phyloP scores from a whole-genome alignment of 1,284 basidiomycete species.

The Coniferiporia sulphurascens region DNA sequence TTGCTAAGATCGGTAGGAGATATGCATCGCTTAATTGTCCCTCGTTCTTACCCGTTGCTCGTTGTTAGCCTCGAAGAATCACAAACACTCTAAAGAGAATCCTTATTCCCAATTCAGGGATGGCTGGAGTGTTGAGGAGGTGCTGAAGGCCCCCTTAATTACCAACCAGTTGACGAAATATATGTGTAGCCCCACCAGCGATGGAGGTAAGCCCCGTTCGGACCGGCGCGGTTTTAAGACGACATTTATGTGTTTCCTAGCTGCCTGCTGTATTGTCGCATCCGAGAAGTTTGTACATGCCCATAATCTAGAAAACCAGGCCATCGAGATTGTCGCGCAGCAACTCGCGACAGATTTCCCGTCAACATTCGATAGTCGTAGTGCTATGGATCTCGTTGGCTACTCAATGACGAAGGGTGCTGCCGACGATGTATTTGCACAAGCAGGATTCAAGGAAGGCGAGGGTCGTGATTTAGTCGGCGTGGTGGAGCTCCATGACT shows the following conservation, averaged over 20 bases:
- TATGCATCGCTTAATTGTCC: neutral
- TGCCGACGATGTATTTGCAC: conserved; percentile 66
- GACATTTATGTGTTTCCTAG: conserved; percentile 37
- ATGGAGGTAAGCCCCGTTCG: conserved; percentile 11
- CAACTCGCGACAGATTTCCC: conserved; percentile 63
- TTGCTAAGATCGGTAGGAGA: conserved; percentile 69
- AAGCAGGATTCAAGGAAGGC: conserved; percentile 64
- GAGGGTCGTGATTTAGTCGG: conserved; percentile 73
- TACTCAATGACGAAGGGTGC: conserved; percentile 70
- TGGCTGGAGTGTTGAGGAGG: conserved; percentile 69
- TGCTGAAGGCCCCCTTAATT: conserved; percentile 62
- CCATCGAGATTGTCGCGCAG: conserved; percentile 73
- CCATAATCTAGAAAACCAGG: conserved; percentile 78
- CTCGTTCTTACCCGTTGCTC: neutral
- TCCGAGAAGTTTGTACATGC: conserved; percentile 78
- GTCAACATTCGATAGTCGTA: conserved; percentile 56
- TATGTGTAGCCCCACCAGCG: conserved; percentile 80
- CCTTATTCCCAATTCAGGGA: conserved; percentile 84
- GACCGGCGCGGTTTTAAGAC: neutral
- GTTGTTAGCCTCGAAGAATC: conserved; percentile 71
- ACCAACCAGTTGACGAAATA: conserved; percentile 75
- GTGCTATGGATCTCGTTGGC: conserved; percentile 72
- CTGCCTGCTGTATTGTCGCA: conserved; percentile 71
- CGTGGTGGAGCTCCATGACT: conserved; percentile 83
- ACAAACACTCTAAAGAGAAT: conserved; percentile 77